Percentiles rank a stretch among this genome's conserved stretches.
phyloP scores from a whole-genome alignment of 257 asterid species.

The Primulina huaijiensis region DNA sequence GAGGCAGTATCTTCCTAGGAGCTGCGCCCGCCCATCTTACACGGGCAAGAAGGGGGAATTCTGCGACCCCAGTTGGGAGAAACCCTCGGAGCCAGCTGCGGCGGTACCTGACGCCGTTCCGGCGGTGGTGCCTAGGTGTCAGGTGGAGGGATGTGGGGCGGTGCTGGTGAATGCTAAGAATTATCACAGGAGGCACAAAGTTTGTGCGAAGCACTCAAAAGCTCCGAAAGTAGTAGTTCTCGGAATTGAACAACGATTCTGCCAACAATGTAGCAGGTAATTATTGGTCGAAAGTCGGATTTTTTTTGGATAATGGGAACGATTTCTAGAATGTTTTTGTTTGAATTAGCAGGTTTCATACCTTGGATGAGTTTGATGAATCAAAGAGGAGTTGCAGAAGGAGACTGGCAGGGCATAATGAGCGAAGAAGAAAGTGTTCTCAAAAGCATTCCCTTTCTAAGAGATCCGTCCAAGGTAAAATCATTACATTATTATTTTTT shows the following conservation, averaged over 20 bases:
- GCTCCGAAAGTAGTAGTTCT: constrained; percentile 54
- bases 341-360: constrained; percentile 53
- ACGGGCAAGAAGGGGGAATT: constrained; percentile 36
- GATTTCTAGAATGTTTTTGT: too few relatives aligned
- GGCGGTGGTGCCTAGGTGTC: constrained; percentile 41
- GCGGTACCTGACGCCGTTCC: too few relatives aligned
- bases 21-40: constrained; percentile 10
- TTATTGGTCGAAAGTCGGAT: neutral
- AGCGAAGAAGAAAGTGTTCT: constrained; percentile 64
- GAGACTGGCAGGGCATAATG: constrained; percentile 77
- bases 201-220: constrained; percentile 63
- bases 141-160: constrained; percentile 67
- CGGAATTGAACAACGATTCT: constrained; percentile 65
- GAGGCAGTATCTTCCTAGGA: constrained; percentile 33
- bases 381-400: constrained; percentile 69
- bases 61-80: neutral
- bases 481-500: too few relatives aligned
- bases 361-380: constrained; percentile 56
- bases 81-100: neutral
- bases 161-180: constrained; percentile 47
- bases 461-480: constrained; percentile 29
- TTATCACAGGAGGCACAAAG: constrained; percentile 68
- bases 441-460: constrained; percentile 34
- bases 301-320: too few relatives aligned
- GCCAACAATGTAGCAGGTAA: constrained; percentile 82